Evolutionary conservation across 352 stramenopile species (phyloP), one percentile per base, ranked within the genome.

Genomic region (Globisporangium echinulatum): DNA sequence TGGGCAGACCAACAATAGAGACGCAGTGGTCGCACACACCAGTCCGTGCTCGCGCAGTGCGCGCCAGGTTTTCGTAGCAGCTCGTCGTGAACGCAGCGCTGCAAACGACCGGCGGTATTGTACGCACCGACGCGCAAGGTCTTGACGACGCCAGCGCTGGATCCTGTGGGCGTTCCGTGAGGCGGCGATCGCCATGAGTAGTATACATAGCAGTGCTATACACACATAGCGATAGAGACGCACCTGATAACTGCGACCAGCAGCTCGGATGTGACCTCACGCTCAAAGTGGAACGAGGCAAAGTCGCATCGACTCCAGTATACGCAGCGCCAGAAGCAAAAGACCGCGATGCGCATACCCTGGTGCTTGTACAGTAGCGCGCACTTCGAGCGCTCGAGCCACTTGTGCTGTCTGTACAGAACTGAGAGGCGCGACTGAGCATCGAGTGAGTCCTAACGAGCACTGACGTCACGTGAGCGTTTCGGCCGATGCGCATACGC

Each of bases 301-400:
- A 72, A 78, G 3, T 59, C 54, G 11, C 67, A 81, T 7, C 72
- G 62, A 1, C 10, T 53, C 25, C 53, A 55, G 51, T 81, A 74
- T 8, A 76, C 62, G 43, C 60, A 62, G 19, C 59, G 69, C 72
- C 72, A 78, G 54, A 78, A 81, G 63, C 72, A 80, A 37, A 57
- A 77, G 4, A 52, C 11, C 11, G 72, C 61, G 38, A 80, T 67
- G 13, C 59, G 59, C 5, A 43, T 15, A 11, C 47, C 58, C 62
- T 77, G 69, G 49, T 77, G 37, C 10, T 58, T 67, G 2, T n/a
- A 15, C 17, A 67, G 47, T 7, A 74, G 17, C 8, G 33, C 15
- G 0, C 33, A 19, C 36, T 54, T 67, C 36, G 53, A 37, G n/a
- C 53, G 43, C 9, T 36, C 40, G 14, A 60, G 25, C 15, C 17